phyloP scores from a whole-genome alignment of 2,329 filamentous ascomycete genomes.

The Pestalotiopsis sp. region DNA sequence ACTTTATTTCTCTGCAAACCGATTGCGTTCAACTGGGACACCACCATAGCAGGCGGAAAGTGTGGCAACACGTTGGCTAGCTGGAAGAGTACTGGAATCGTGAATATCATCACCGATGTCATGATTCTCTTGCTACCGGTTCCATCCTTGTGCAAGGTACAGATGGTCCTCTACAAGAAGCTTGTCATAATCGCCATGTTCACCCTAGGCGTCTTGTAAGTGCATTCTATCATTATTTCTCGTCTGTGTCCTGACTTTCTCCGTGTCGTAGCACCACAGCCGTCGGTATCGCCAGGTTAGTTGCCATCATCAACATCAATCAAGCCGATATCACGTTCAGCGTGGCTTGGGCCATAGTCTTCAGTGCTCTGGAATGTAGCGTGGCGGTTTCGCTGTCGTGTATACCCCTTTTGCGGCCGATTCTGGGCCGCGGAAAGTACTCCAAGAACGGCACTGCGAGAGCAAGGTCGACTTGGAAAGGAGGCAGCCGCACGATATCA shows the following conservation, averaged over 20 bases:
- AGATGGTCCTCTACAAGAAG: conserved; percentile 1
- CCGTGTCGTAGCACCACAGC: neutral
- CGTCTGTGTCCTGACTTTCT: neutral
- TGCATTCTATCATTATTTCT: neutral
- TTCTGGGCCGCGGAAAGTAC: neutral
- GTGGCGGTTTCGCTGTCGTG: conserved; percentile 10
- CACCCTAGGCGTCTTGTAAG: conserved; percentile 9
- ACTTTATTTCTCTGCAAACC: conserved; percentile 12
- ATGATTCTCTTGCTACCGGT: conserved; percentile 7
- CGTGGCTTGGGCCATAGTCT: neutral
- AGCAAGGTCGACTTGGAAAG: neutral
- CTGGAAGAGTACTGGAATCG: neutral
- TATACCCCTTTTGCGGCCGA: conserved; percentile 9
- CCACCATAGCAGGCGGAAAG: neutral
- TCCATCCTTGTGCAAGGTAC: conserved; percentile 2
- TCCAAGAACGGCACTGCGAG: neutral
- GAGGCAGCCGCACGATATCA: neutral
- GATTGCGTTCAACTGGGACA: neutral
- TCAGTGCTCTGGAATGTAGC: conserved; percentile 4
- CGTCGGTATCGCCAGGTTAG: neutral
- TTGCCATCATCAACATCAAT: neutral
- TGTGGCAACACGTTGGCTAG: neutral
- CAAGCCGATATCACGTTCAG: conserved; percentile 4
- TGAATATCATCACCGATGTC: conserved; percentile 11
- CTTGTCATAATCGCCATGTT: neutral